Evolutionary conservation across 2,329 filamentous ascomycete genomes (phyloP), one percentile per base, ranked within the genome.

Genomic region (Thielaviopsis populi): DNA sequence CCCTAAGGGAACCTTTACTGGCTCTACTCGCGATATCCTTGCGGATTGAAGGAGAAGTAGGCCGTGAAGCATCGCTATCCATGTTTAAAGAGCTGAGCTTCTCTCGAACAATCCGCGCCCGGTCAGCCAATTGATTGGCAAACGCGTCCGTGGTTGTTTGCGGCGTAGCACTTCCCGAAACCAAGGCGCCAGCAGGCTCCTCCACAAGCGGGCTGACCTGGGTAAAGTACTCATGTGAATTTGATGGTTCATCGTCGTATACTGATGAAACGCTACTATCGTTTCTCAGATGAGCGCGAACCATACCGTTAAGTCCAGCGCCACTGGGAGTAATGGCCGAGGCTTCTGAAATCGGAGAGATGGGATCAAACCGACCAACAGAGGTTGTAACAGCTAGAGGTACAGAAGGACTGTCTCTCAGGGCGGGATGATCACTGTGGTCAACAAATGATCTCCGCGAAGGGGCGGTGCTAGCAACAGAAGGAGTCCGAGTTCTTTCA

Each of bases 221-320:
- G n/a, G 67, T 74, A 58, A 68, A 71, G 42, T 67, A 75, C 67
- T 70, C 64, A 22, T 65, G 59, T 42, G 73, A 48, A 22, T 65
- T 62, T 42, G 73, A 48, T 73, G 75, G 10, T 76, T 76, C 27
- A 74, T 75, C 64, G 30, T 82, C 83, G 68, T 89, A 90, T 30
- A 94, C 79, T 0, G 90, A 95, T 0, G 92, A 97, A 15, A 84
- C 81, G 65, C 86, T 86, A 74, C 92, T 97, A 67, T 86, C 84
- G 41, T 84, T 84, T 61, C 94, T 84, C 48, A 97, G 76, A 76
- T 97, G 94, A 67, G 91, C 86, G 40, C 87, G 84, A 56, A 96
- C 85, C 77, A 96, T 82, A 1, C 87, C 88, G 69, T 86, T 92
- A 17, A 96, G 78, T 0, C 89, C 90, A 19, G 76, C 75, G 30